These are phyloP conservation scores for Gastrodia elata DNA, from an alignment of 106 monocot genomes.

Conservation along the genomic window DNA sequence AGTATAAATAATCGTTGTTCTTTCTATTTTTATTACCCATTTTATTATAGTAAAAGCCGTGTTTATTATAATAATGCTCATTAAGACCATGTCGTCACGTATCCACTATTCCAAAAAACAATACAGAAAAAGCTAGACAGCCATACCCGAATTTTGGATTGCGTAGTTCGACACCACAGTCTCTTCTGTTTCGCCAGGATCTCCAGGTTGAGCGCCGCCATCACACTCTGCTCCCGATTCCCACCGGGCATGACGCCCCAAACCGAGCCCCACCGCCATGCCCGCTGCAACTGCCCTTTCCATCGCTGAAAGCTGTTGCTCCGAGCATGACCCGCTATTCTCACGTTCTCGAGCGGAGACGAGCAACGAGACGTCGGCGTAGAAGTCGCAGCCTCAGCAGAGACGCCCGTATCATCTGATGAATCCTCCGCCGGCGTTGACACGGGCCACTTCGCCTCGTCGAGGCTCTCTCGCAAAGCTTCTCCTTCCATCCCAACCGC, in stretches of 20 bases:
- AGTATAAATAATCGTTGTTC: not conserved
- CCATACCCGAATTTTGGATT: slow-evolving; percentile 46
- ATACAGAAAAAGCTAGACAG: not conserved
- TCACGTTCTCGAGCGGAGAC: slow-evolving; percentile 15
- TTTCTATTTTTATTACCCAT: not conserved
- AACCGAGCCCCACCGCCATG: slow-evolving; percentile 57
- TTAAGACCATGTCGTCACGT: not conserved
- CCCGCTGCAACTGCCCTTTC: slow-evolving; percentile 71
- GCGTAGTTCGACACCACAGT: slow-evolving; percentile 81
- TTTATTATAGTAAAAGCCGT: not conserved
- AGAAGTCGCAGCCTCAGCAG: not conserved
- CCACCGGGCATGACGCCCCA: slow-evolving; percentile 11
- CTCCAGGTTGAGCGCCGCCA: slow-evolving; percentile 48
- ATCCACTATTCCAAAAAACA: not conserved
- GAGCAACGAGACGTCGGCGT: slow-evolving; percentile 13
- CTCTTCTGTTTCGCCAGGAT: slow-evolving; percentile 80
- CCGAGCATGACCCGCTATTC: slow-evolving; percentile 31
- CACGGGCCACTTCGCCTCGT: not conserved
- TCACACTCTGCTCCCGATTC: slow-evolving; percentile 35
- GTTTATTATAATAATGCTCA: not conserved
- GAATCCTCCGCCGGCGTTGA: not conserved
- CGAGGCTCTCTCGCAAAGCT: not conserved
- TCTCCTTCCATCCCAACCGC: not conserved
- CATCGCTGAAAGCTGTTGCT: slow-evolving; percentile 71
- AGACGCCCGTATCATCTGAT: not conserved